Base-by-base conservation (phyloP, 2,329 filamentous ascomycete genomes). In the Scedosporium boydii region DNA sequence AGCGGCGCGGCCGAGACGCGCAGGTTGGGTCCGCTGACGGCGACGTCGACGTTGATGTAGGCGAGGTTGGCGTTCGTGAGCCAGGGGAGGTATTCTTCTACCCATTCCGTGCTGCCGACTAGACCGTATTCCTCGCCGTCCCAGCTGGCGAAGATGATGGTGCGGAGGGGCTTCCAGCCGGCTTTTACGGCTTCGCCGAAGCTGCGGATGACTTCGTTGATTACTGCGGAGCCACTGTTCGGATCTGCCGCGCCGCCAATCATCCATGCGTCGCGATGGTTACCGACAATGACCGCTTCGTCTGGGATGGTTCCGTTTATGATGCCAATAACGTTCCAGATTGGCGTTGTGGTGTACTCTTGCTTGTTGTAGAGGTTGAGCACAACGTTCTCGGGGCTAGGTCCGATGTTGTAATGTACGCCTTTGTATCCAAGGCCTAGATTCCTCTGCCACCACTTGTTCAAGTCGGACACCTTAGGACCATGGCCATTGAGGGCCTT, bases 321-420 rank as follows among this genome's bases (percentile, higher is more conserved):
- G 56, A 95, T 80, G 55, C 93, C 93, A 66, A 98, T 93, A 2
- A 95, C 90, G 70, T 99, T 89, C 92, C 92, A 96, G 60, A 93
- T 78, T 3, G 90, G 89, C 0, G 89, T 95, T 1, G 84, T 93
- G 14, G 86, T 85, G 70, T 96, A 95, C 56, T 91, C 85, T 75
- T 96, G 91, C 69, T 91, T 79, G 69, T 93, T 96, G 69, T 83
- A 81, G 48, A 90, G 81, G 70, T 92, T 91, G 62, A 95, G 77
- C 0, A 85, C 84, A 1, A 93, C 70, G 61, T 84, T 75, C 16
- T 89, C 84, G 0, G 93, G 90, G 0, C 91, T 88, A 0, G 92
- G 92, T 1, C 92, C 92, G 63, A 96, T 84, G 71, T 91, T 90
- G 77, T 96, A 96, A 12, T 91, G 73, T 16, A 96, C 87, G 51